Evolutionary conservation across 2,329 filamentous ascomycete genomes (phyloP).

Genomic region (Pseudogymnoascus sp.): DNA sequence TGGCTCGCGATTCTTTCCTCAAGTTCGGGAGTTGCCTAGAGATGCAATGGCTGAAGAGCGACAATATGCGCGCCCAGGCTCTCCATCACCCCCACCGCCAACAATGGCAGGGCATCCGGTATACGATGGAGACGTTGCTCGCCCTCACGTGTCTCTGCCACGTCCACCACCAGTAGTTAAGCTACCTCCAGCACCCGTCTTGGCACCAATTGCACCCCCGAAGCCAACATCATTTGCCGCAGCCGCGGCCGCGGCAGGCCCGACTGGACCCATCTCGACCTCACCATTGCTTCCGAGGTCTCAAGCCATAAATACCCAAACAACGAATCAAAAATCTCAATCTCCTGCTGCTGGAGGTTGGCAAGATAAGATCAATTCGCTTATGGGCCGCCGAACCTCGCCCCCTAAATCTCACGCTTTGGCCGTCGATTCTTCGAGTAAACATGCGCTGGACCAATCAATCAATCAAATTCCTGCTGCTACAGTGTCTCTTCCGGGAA

Average conservation of each 20-base stretch:
- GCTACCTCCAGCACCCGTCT: constrained; percentile 54
- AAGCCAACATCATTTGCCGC: constrained; percentile 36
- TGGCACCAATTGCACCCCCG: constrained; percentile 35
- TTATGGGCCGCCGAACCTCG: constrained; percentile 58
- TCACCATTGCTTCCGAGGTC: constrained; percentile 15
- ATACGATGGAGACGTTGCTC: constrained; percentile 56
- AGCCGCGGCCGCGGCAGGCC: constrained; percentile 28
- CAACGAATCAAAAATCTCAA: constrained; percentile 31
- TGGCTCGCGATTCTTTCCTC: constrained; percentile 54
- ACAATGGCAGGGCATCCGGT: constrained; percentile 62
- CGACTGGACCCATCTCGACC: constrained; percentile 15
- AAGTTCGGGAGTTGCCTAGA: constrained; percentile 26
- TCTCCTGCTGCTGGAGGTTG: constrained; percentile 35
- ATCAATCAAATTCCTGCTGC: constrained; percentile 34
- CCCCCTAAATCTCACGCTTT: constrained; percentile 50
- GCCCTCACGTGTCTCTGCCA: constrained; percentile 62
- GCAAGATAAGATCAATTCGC: constrained; percentile 77
- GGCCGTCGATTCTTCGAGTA: constrained; percentile 58
- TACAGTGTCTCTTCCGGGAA: constrained; percentile 59
- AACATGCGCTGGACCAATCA: constrained; percentile 54
- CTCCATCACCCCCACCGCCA: constrained; percentile 64
- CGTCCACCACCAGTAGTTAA: constrained; percentile 67
- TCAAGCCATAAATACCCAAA: constrained; percentile 28
- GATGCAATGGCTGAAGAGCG: constrained; percentile 38
- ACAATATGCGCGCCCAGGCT: constrained; percentile 34